Evolutionary conservation across 495 filamentous ascomycete species (phyloP).

Genomic region (Penicillium waksmanii): DNA sequence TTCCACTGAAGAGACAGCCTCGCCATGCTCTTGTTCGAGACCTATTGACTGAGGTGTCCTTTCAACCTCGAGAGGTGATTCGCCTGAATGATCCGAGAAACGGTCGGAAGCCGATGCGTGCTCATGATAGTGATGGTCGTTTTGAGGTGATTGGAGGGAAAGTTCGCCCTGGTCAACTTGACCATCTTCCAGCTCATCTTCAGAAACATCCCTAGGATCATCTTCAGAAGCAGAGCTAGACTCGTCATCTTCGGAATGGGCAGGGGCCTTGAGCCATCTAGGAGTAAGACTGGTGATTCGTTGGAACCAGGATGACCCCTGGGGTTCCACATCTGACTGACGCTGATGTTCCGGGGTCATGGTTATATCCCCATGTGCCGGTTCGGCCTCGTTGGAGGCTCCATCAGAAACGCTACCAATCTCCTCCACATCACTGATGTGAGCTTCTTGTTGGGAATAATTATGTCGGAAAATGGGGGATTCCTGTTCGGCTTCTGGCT

Average conservation of each 20-base stretch:
- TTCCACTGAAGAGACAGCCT: neutral
- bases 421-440: constrained; percentile 20
- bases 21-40: neutral
- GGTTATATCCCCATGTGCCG: constrained; percentile 21
- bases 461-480: constrained; percentile 13
- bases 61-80: neutral
- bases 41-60: neutral
- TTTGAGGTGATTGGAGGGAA: constrained; percentile 18
- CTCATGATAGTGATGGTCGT: neutral
- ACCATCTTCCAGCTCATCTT: constrained; percentile 10
- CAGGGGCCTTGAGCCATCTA: constrained; percentile 45
- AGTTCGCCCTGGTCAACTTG: constrained; percentile 27
- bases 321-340: constrained; percentile 21
- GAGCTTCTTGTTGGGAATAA: neutral
- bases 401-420: constrained; percentile 21
- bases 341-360: constrained; percentile 33
- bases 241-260: constrained; percentile 22
- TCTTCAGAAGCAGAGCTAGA: constrained; percentile 25
- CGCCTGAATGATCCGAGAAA: neutral
- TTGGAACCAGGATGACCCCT: constrained; percentile 44
- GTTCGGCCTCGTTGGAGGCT: constrained; percentile 19
- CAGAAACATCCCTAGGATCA: constrained; percentile 15
- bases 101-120: constrained; percentile 8
- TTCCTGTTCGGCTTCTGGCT: constrained; percentile 24
- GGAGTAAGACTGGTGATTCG: constrained; percentile 46